Evolutionary conservation across 805 yeast species (phyloP), one percentile per base, ranked within the genome.

Genomic region (Candida gorgasii): DNA sequence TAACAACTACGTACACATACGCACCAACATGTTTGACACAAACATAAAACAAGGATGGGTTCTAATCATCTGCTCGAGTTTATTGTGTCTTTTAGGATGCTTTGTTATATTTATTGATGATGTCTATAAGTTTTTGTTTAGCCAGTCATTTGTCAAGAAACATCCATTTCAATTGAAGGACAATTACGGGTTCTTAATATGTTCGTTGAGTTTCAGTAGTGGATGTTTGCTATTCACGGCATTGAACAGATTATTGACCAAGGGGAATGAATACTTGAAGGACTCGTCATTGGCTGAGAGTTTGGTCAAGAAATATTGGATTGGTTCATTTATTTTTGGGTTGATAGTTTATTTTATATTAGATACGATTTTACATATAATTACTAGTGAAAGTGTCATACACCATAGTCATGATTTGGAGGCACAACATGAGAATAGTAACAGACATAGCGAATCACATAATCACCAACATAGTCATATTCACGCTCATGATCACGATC

Each of bases 181-280:
- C 42, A 82, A 84, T 57, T 78, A 83, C 27, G 61, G 65, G 11
- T 82, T 90, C 57, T 72, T 92, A 47, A 81, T 86, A 29, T 81
- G 81, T 24, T 84, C 95, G 2, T 72, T 92, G 20, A 78, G 93
- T 0, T 63, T 90, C 38, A 81, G 90, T 49, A 72, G 92, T 0
- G 98, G 99, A 0, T 87, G 95, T 18, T 73, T 92, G 60, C 45
- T 84, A 1, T 79, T 89, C 54, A 89, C 97, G 0, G 78, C 96
- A 0, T 63, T 92, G 38, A 85, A 79, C 65, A 77, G 82, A 46
- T 69, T 92, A 39, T 63, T 90, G n/a, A 97, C 97, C 0, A 82
- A 79, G 46, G 76, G 87, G 0, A 52, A 62, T 29, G 54, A 57
- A 1, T 80, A 84, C 52, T 65, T 84, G 26, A 40, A 32, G 51